These are phyloP conservation scores for Colletotrichum magnum DNA, from an alignment of 2,329 filamentous ascomycete species.

Conservation along the genomic window DNA sequence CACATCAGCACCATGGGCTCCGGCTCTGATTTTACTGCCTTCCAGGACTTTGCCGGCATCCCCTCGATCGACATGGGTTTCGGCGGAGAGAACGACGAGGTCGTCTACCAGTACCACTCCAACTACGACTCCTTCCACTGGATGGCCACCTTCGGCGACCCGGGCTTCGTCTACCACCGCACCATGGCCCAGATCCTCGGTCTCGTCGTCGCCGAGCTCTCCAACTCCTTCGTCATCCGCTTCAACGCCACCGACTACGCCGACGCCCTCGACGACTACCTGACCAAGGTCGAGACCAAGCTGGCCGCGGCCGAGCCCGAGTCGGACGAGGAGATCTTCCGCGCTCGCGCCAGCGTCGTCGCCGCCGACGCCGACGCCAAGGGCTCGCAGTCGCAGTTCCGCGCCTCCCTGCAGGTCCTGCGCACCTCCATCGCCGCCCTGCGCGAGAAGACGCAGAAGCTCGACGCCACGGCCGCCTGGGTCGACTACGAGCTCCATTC, in stretches of 20 bases:
- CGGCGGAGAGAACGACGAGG: conserved; percentile 55
- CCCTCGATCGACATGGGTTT: conserved; percentile 77
- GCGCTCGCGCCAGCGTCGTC: conserved; percentile 41
- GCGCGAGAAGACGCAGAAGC: conserved; percentile 56
- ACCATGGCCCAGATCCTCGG: conserved; percentile 77
- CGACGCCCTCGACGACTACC: conserved; percentile 65
- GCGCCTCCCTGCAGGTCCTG: conserved; percentile 54
- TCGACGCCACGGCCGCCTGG: conserved; percentile 62
- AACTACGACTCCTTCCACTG: conserved; percentile 94
- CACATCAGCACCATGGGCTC: conserved; percentile 77
- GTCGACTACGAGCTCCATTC: conserved; percentile 59
- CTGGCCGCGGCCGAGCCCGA: conserved; percentile 51
- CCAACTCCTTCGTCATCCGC: conserved; percentile 73
- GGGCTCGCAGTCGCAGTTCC: conserved; percentile 57
- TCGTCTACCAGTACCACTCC: conserved; percentile 87
- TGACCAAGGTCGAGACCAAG: conserved; percentile 65
- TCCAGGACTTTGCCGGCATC: conserved; percentile 80
- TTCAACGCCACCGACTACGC: conserved; percentile 78
- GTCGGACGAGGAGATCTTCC: conserved; percentile 48
- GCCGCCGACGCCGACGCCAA: conserved; percentile 39
- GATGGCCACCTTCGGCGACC: conserved; percentile 87
- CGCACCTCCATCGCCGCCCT: conserved; percentile 55
- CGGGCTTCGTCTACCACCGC: conserved; percentile 75
- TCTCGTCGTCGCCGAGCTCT: conserved; percentile 72
- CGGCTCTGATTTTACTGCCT: conserved; percentile 82